Percentiles rank a stretch among this genome's conserved stretches.
phyloP scores from a whole-genome alignment of 352 stramenopile genomes.

The Globisporangium mamillatum region DNA sequence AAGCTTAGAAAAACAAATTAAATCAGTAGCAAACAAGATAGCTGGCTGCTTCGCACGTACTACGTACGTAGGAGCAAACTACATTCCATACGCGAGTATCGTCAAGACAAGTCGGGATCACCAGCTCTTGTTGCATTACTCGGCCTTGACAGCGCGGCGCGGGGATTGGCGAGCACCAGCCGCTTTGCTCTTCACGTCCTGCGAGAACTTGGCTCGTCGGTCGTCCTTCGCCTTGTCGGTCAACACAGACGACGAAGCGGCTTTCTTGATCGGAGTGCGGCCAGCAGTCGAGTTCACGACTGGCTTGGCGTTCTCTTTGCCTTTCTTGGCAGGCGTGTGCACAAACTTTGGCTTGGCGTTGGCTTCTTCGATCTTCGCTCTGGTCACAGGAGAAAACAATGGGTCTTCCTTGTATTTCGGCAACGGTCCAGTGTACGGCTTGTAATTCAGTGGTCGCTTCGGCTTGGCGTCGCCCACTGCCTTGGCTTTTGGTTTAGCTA shows the following conservation, averaged over 20 bases:
- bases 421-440: slow-evolving; percentile 64
- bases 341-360: slow-evolving; percentile 26
- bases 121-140: neutral
- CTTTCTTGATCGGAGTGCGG: slow-evolving; percentile 28
- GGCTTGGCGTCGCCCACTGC: slow-evolving; percentile 1
- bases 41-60: neutral
- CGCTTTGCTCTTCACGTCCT: slow-evolving; percentile 37
- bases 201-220: slow-evolving; percentile 33
- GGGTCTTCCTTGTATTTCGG: slow-evolving; percentile 59
- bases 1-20: slow-evolving; percentile 7
- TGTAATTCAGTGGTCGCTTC: slow-evolving; percentile 33
- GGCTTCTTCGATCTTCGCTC: slow-evolving; percentile 15
- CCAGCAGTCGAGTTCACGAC: slow-evolving; percentile 23
- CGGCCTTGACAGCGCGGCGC: neutral
- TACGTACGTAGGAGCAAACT: neutral
- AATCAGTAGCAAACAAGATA: slow-evolving; percentile 6
- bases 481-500: slow-evolving; percentile 4
- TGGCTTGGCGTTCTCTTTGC: slow-evolving; percentile 23
- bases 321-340: slow-evolving; percentile 19
- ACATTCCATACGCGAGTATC: neutral
- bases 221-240: slow-evolving; percentile 25
- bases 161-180: slow-evolving; percentile 13
- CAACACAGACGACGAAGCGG: slow-evolving; percentile 8
- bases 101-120: neutral
- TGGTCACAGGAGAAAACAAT: slow-evolving; percentile 44